These are phyloP conservation scores for Myxozyma vanderwaltii DNA, from an alignment of 805 yeast species.

Conservation along the genomic window DNA sequence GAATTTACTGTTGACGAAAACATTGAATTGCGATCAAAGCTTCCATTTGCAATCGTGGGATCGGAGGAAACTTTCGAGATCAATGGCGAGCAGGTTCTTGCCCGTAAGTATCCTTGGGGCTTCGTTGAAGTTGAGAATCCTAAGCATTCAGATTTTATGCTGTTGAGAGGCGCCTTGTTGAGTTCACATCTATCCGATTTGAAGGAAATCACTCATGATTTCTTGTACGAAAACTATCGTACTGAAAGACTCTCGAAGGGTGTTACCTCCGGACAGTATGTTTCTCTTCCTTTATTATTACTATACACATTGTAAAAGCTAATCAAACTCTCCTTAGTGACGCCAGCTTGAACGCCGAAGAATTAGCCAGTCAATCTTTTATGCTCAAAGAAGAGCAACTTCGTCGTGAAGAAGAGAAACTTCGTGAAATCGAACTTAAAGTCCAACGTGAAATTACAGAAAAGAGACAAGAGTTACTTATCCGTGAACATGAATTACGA, in stretches of 20 bases:
- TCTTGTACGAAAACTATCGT: slow-evolving; percentile 76
- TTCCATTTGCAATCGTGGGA: slow-evolving; percentile 68
- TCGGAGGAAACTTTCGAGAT: slow-evolving; percentile 47
- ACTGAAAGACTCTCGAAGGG: slow-evolving; percentile 64
- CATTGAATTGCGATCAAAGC: slow-evolving; percentile 47
- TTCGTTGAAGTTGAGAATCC: slow-evolving; percentile 51
- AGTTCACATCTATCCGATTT: slow-evolving; percentile 84
- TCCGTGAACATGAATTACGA: slow-evolving; percentile 47
- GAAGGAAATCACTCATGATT: slow-evolving; percentile 76
- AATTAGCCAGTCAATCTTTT: slow-evolving; percentile 45
- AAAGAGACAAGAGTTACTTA: slow-evolving; percentile 42
- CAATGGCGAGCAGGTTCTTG: slow-evolving; percentile 48
- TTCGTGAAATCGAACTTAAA: slow-evolving; percentile 45
- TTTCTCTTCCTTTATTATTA: not conserved
- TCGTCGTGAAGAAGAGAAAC: slow-evolving; percentile 45
- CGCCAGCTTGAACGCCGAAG: slow-evolving; percentile 43
- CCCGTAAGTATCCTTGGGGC: slow-evolving; percentile 71
- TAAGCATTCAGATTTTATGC: slow-evolving; percentile 42
- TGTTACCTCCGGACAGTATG: slow-evolving; percentile 23
- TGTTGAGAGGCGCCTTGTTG: slow-evolving; percentile 67
- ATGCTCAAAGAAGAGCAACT: slow-evolving; percentile 47
- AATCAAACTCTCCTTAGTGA: no score
- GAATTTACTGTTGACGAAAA: slow-evolving; percentile 44
- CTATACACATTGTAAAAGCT: no score
- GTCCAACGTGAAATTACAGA: slow-evolving; percentile 46